Evolutionary conservation across 345 rosid genomes (phyloP).

Genomic region (Turritis glabra): DNA sequence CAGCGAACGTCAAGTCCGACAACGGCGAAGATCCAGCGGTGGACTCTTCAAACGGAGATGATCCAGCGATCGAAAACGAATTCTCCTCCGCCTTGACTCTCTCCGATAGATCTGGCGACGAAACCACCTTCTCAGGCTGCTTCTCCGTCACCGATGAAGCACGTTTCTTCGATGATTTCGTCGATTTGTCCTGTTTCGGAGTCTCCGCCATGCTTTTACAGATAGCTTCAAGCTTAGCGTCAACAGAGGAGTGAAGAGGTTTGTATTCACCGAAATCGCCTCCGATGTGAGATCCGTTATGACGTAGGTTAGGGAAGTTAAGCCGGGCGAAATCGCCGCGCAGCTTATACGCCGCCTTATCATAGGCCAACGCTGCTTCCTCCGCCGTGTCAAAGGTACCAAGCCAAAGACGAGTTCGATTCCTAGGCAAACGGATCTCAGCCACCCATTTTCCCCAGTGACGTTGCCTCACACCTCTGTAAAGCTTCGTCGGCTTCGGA

Average conservation of each 20-base stretch:
- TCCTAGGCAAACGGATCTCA: slow-evolving; percentile 90
- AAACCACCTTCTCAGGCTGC: background rate
- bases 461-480: slow-evolving; percentile 91
- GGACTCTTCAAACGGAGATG: slow-evolving; percentile 53
- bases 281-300: slow-evolving; percentile 57
- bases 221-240: slow-evolving; percentile 85
- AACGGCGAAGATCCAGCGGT: slow-evolving; percentile 56
- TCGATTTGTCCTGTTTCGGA: slow-evolving; percentile 50
- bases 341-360: slow-evolving; percentile 84
- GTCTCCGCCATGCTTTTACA: slow-evolving; percentile 67
- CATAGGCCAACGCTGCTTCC: slow-evolving; percentile 94
- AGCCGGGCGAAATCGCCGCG: slow-evolving; percentile 91
- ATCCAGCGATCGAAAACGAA: slow-evolving; percentile 25
- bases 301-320: slow-evolving; percentile 82
- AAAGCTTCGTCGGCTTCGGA: slow-evolving; percentile 64
- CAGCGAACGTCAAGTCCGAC: slow-evolving; percentile 58
- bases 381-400: slow-evolving; percentile 99
- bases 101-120: slow-evolving; percentile 22
- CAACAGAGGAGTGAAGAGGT: slow-evolving; percentile 86
- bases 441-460: slow-evolving; percentile 99
- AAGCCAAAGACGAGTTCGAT: slow-evolving; percentile 95
- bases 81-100: slow-evolving; percentile 46
- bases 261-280: slow-evolving; percentile 78
- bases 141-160: slow-evolving; percentile 16
- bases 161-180: slow-evolving; percentile 41